Percentiles rank a stretch among this genome's conserved stretches.
Conservation (phyloP, 2,329 filamentous ascomycete genomes). For the Penicillium janthinellum region DNA sequence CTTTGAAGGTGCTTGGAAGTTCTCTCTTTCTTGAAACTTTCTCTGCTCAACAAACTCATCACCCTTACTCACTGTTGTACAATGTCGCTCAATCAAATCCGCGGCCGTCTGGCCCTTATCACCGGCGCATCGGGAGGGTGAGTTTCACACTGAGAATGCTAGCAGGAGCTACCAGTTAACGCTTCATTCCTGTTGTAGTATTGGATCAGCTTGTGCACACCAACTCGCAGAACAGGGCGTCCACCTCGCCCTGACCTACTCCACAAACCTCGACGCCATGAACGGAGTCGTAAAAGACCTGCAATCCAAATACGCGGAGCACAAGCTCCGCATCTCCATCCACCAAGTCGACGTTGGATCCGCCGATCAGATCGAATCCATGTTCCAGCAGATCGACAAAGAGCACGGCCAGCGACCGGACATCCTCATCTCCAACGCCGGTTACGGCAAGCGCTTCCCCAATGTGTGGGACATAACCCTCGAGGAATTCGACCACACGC, state of each 20-base stretch:
- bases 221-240: constrained; percentile 56
- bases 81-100: constrained; percentile 48
- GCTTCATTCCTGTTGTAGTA: constrained; percentile 45
- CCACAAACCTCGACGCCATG: constrained; percentile 52
- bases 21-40: neutral
- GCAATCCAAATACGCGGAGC: constrained; percentile 32
- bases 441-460: constrained; percentile 63
- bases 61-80: neutral
- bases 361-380: constrained; percentile 54
- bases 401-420: constrained; percentile 60
- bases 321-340: constrained; percentile 49
- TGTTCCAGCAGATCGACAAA: constrained; percentile 58
- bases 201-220: constrained; percentile 60
- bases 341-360: constrained; percentile 63
- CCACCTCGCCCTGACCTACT: constrained; percentile 63
- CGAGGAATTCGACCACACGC: constrained; percentile 65
- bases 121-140: constrained; percentile 65
- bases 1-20: neutral
- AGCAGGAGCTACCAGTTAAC: constrained; percentile 4
- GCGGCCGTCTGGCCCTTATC: constrained; percentile 58
- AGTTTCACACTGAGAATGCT: constrained; percentile 15
- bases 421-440: constrained; percentile 68
- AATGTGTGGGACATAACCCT: constrained; percentile 61
- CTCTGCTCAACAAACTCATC: neutral
- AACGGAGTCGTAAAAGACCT: constrained; percentile 50